A percentile compares a stretch with the other conserved stretches of the same genome.
Evolutionary conservation across 1,284 basidiomycete genomes (phyloP).

Genomic region (Boletus sp.): DNA sequence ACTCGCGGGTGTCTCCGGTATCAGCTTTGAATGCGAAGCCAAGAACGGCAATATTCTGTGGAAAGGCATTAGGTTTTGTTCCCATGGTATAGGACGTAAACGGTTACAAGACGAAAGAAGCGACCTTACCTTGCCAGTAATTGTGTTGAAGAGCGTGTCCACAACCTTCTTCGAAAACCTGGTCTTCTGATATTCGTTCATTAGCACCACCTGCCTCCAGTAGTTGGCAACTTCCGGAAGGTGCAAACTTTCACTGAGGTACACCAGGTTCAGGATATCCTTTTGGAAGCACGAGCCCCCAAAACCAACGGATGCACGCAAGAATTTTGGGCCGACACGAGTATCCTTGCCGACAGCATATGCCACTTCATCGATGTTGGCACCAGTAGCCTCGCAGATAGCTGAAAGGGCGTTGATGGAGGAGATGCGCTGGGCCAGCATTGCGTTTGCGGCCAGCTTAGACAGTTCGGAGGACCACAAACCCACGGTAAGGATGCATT

Average conservation of each 20-base stretch:
- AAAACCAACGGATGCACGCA: constrained; percentile 94
- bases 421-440: constrained; percentile 97
- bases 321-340: constrained; percentile 93
- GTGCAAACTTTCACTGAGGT: constrained; percentile 91
- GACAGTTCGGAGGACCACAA: constrained; percentile 98
- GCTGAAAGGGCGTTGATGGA: constrained; percentile 97
- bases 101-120: not conserved
- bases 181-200: constrained; percentile 96
- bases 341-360: constrained; percentile 91
- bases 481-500: constrained; percentile 89
- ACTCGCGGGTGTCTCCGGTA: constrained; percentile 96
- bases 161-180: constrained; percentile 89
- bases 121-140: constrained; percentile 78
- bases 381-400: constrained; percentile 99
- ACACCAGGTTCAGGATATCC: constrained; percentile 98
- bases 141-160: constrained; percentile 96
- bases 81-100: constrained; percentile 6
- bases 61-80: not conserved
- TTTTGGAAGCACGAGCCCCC: constrained; percentile 99
- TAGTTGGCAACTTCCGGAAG: constrained; percentile 97
- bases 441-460: constrained; percentile 98
- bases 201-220: constrained; percentile 92
- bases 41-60: constrained; percentile 89
- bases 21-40: constrained; percentile 97
- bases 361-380: constrained; percentile 97